Conservation (phyloP, 495 filamentous ascomycete genomes). For the Xylaria bambusicola region DNA sequence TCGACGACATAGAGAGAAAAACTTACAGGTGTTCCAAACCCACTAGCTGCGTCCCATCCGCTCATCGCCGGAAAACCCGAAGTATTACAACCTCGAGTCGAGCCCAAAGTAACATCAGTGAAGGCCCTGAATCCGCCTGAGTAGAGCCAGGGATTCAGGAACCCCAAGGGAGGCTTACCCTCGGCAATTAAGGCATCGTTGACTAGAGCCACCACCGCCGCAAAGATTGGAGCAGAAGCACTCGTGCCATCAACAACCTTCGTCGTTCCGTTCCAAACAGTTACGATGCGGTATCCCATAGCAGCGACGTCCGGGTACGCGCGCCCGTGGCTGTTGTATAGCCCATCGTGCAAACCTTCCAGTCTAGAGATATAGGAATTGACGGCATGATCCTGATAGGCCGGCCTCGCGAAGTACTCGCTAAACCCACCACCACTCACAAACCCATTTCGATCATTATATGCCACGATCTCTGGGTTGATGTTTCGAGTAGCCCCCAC, state of each 20-base stretch:
- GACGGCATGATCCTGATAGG: slow-evolving; percentile 60
- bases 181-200: slow-evolving; percentile 57
- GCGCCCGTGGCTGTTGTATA: slow-evolving; percentile 60
- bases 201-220: slow-evolving; percentile 53
- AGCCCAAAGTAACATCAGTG: too few species aligned
- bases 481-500: too few species aligned
- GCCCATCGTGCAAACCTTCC: slow-evolving; percentile 30
- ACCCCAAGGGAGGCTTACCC: slow-evolving; percentile 55
- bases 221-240: slow-evolving; percentile 41
- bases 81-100: too few species aligned
- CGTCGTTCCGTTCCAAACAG: slow-evolving; percentile 45
- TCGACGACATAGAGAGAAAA: too few species aligned
- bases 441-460: slow-evolving; percentile 51
- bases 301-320: slow-evolving; percentile 69
- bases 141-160: slow-evolving; percentile 68
- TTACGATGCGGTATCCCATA: slow-evolving; percentile 55
- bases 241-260: slow-evolving; percentile 48
- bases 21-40: too few species aligned
- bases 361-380: slow-evolving; percentile 46
- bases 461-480: too few species aligned
- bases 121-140: too few species aligned
- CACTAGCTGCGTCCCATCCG: too few species aligned
- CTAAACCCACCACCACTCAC: slow-evolving; percentile 70
- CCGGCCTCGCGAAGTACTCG: slow-evolving; percentile 57
- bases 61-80: too few species aligned